A percentile compares a stretch with the other conserved stretches of the same genome.
phyloP scores from a whole-genome alignment of 2,329 filamentous ascomycete genomes.

The Fusarium sterilihyphosum region DNA sequence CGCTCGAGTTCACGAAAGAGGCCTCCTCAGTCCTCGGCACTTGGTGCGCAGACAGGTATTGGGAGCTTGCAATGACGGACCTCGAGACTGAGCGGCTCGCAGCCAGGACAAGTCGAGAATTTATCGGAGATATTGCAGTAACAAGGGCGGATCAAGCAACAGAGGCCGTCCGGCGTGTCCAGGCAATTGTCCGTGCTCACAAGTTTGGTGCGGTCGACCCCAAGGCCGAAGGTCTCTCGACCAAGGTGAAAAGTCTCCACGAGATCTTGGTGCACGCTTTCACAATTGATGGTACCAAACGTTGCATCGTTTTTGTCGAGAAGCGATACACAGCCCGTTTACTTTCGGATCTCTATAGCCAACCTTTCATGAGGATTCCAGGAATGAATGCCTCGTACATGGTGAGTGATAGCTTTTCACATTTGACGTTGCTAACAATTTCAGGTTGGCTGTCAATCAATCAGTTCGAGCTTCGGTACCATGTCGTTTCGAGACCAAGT shows the following conservation, averaged over 20 bases:
- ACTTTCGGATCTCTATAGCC: constrained; percentile 73
- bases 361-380: constrained; percentile 62
- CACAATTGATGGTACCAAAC: constrained; percentile 58
- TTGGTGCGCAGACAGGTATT: constrained; percentile 88
- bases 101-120: constrained; percentile 59
- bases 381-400: constrained; percentile 71
- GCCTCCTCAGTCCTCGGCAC: constrained; percentile 75
- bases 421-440: background rate
- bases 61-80: constrained; percentile 75
- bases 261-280: constrained; percentile 72
- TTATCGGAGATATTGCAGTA: constrained; percentile 25
- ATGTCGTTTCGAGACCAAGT: constrained; percentile 80
- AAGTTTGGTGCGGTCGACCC: constrained; percentile 51
- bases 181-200: constrained; percentile 63
- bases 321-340: constrained; percentile 80
- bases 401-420: constrained; percentile 52
- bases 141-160: constrained; percentile 58
- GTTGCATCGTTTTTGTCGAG: constrained; percentile 89
- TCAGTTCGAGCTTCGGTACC: constrained; percentile 62
- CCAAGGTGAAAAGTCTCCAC: constrained; percentile 75
- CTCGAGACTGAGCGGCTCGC: constrained; percentile 70
- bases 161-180: constrained; percentile 67
- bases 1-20: constrained; percentile 68
- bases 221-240: constrained; percentile 63
- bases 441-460: constrained; percentile 45